Percentiles rank a stretch among this genome's conserved stretches.
phyloP scores from a whole-genome alignment of 768 basidiomycete genomes.

The Cyclocybe cylindracea region DNA sequence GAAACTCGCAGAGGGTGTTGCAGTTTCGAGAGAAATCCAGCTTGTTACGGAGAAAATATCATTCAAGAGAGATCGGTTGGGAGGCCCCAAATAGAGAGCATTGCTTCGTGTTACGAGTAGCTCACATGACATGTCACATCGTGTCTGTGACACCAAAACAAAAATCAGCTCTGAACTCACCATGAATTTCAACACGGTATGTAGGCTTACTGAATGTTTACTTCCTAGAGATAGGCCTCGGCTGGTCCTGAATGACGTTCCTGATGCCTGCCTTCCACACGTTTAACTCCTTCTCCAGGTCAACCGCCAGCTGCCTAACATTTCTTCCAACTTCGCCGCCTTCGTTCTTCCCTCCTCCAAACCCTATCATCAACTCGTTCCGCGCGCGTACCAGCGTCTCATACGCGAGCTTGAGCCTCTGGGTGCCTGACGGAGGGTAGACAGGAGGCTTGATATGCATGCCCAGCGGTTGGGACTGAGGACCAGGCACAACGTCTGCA shows the following conservation, averaged over 20 bases:
- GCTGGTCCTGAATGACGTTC: slow-evolving; percentile 51
- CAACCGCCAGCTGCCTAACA: slow-evolving; percentile 58
- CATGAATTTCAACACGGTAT: too few species aligned
- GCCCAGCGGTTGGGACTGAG: neutral
- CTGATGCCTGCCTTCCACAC: slow-evolving; percentile 67
- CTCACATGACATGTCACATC: too few species aligned
- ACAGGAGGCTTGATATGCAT: slow-evolving; percentile 9
- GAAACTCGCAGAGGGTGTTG: too few species aligned
- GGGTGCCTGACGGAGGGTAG: slow-evolving; percentile 71
- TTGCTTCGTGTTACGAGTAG: too few species aligned
- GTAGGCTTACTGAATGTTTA: too few species aligned
- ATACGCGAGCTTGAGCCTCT: slow-evolving; percentile 62
- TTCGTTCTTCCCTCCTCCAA: slow-evolving; percentile 59
- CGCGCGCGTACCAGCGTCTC: slow-evolving; percentile 65
- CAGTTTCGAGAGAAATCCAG: too few species aligned
- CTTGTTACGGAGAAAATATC: too few species aligned
- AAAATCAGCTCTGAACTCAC: too few species aligned
- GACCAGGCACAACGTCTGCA: slow-evolving; percentile 6
- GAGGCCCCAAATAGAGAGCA: too few species aligned
- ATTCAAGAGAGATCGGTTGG: too few species aligned
- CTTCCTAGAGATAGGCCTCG: neutral
- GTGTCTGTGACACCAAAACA: too few species aligned
- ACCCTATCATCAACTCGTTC: slow-evolving; percentile 65
- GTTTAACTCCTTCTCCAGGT: slow-evolving; percentile 71
- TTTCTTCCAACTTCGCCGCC: slow-evolving; percentile 73